Base-by-base conservation (phyloP, 108 stramenopile genomes). In the Bacterosira constricta region DNA sequence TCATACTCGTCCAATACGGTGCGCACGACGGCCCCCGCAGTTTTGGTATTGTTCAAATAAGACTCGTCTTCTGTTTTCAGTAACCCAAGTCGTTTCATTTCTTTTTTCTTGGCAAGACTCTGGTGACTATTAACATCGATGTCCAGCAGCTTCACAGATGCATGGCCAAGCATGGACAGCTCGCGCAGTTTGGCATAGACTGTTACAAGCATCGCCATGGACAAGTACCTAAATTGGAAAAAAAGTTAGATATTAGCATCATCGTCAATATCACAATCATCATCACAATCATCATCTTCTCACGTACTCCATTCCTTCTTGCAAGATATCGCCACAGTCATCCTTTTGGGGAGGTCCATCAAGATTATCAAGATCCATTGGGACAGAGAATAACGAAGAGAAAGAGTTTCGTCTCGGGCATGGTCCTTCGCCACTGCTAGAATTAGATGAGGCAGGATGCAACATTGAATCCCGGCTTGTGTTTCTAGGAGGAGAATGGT, bases 71-170 rank as follows among this genome's bases (percentile, higher is more conserved):
- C 49, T 7, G 44, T 34, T 2, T 32, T 50, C 34, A 64, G 20
- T 20, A 64, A 30, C 0, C 47, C 31, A 15, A 45, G 20, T 46
- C 63, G 25, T 17, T 38, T 64, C 18, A 64, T 35, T 4, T 51
- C 63, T 8, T 50, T 64, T 31, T 50, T 30, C 15, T 47, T 35
- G 11, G 63, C 47, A 20, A 31, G 47, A 1, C 63, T 27, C 23
- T 64, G 63, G 21, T 64, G 63, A 49, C 47, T 50, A 36, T 64
- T 64, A 6, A 64, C 63, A 50, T 64, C 63, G 17, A 64, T 50
- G 20, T 64, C 63, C 20, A 27, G 27, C 17, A 64, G 47, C 34
- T 21, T 64, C 6, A 64, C 63, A 31, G 47, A 50, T 5, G 63
- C 63, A 35, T 64, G 32, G 11, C 63, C 63, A 2, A 64, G 47